Evolutionary conservation across 2,329 filamentous ascomycete genomes (phyloP).

Genomic region (Phialophora chinensis): DNA sequence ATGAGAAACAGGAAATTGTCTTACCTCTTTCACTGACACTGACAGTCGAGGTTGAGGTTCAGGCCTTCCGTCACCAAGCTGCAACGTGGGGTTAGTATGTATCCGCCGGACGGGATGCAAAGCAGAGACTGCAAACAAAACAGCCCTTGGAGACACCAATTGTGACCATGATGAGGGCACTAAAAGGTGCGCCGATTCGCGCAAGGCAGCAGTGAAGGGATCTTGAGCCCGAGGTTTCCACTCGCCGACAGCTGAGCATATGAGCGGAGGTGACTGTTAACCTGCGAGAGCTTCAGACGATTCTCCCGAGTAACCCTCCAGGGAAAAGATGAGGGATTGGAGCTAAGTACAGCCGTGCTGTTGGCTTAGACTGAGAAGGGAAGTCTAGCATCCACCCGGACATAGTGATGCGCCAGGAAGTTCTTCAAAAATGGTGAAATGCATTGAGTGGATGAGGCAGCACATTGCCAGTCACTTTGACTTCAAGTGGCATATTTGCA

Average conservation of each 20-base stretch:
- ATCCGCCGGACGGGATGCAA: not conserved
- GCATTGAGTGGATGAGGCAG: not conserved
- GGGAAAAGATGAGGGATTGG: not conserved
- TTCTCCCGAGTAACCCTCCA: not conserved
- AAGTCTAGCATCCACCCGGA: not conserved
- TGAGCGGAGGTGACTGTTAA: not conserved
- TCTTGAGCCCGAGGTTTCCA: not conserved
- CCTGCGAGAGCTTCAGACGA: not conserved
- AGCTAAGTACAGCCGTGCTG: not conserved
- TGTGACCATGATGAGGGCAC: not conserved
- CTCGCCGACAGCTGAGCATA: not conserved
- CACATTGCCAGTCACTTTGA: not conserved
- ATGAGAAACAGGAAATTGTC: constrained; percentile 10
- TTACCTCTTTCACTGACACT: constrained; percentile 8
- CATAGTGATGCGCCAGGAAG: not conserved
- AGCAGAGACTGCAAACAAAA: not conserved
- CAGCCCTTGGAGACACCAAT: not conserved
- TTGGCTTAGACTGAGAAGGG: not conserved
- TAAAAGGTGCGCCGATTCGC: not conserved
- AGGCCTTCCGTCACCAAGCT: not conserved
- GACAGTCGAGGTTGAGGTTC: not conserved
- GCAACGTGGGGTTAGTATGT: not conserved
- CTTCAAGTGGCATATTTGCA: not conserved
- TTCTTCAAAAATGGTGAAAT: not conserved
- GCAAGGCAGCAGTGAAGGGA: not conserved